Evolutionary conservation across 2,329 filamentous ascomycete species (phyloP).

Genomic region (Podosphaera fusca): DNA sequence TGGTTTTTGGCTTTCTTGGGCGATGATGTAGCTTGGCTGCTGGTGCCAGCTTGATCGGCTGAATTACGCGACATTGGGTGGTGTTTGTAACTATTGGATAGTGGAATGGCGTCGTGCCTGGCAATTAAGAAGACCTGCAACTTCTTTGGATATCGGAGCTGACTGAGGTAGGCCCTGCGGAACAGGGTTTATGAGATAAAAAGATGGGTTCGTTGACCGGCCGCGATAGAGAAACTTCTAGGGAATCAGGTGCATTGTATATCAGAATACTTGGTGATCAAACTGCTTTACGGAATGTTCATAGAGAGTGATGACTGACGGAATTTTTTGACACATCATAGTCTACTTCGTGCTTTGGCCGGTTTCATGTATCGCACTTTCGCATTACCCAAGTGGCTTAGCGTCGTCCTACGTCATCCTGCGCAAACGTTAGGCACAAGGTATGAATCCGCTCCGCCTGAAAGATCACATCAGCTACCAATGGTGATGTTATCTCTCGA

Average conservation of each 20-base stretch:
- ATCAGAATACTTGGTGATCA: neutral
- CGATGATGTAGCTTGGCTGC: constrained; percentile 24
- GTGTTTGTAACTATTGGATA: neutral
- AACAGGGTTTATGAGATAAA: neutral
- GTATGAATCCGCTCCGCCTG: too few species aligned
- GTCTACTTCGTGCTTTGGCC: neutral
- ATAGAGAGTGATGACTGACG: too few species aligned
- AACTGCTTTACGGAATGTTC: too few species aligned
- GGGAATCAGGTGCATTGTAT: neutral
- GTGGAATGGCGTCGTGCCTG: neutral
- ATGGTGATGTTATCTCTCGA: neutral
- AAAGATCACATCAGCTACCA: neutral
- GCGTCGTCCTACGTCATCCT: neutral
- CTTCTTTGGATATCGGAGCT: neutral
- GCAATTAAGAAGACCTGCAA: neutral
- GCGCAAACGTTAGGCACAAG: too few species aligned
- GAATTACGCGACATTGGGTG: neutral
- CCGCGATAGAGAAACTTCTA: neutral
- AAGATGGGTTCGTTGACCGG: neutral
- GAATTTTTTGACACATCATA: too few species aligned
- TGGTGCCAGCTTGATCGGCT: neutral
- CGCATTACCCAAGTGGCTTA: neutral
- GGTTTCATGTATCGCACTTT: neutral
- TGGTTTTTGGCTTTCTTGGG: constrained; percentile 22
- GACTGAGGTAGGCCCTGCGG: too few species aligned